These are phyloP conservation scores for Musa schizocarpa DNA, from an alignment of 176 grass and related monocot genomes.

Conservation along the genomic window DNA sequence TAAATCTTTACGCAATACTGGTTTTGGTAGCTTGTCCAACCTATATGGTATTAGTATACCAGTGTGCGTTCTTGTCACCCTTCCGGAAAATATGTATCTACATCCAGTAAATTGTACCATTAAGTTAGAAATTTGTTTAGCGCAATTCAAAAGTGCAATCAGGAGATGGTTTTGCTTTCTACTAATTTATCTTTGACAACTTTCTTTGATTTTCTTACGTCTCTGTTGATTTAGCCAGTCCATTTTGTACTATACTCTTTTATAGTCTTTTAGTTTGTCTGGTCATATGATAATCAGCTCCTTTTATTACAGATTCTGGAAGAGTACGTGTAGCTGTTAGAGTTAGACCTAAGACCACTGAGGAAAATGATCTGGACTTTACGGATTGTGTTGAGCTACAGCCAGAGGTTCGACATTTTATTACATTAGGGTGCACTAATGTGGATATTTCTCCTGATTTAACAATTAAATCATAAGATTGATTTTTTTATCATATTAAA, in stretches of 20 bases:
- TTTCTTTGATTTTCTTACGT: not conserved
- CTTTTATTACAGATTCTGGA: constrained; percentile 38
- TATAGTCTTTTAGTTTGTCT: not conserved
- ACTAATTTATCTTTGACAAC: not conserved
- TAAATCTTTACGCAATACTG: no score
- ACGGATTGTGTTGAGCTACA: constrained; percentile 68
- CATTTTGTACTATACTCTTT: not conserved
- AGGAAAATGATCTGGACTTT: constrained; percentile 55
- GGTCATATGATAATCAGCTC: constrained; percentile 5
- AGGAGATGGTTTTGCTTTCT: not conserved
- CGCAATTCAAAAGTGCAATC: no score
- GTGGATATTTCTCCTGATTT: constrained; percentile 6
- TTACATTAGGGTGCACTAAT: not conserved
- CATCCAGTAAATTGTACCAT: no score
- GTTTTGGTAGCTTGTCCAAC: no score
- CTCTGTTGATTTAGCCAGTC: not conserved
- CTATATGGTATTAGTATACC: no score
- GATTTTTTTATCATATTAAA: not conserved
- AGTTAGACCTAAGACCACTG: constrained; percentile 65
- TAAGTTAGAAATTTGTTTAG: no score
- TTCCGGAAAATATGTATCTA: no score
- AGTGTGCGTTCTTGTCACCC: no score
- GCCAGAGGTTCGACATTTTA: constrained; percentile 48
- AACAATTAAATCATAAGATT: not conserved
- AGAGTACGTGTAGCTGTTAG: constrained; percentile 88